phyloP scores from a whole-genome alignment of 2,329 filamentous ascomycete species.

The Diaporthe destruens region DNA sequence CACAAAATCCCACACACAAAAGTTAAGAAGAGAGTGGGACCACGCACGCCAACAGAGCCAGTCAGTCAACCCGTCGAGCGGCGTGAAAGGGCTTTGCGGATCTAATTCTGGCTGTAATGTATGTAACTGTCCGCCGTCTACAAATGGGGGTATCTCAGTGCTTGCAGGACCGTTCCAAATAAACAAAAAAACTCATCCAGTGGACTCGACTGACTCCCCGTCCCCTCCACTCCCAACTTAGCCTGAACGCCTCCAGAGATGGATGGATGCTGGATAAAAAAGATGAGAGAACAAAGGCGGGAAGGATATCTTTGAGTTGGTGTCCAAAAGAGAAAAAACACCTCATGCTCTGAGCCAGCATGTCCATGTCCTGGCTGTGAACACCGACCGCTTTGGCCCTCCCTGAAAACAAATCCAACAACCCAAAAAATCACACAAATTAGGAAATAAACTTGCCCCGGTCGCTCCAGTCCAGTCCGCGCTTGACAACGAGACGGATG shows the following conservation, averaged over 20 bases:
- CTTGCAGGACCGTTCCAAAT: conserved; percentile 1
- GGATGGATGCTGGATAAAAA: too few species aligned
- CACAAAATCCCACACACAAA: background rate
- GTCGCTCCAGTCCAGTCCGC: background rate
- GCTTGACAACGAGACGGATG: background rate
- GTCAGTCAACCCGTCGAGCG: background rate
- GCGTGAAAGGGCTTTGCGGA: background rate
- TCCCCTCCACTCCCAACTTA: background rate
- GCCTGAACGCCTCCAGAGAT: conserved; percentile 1
- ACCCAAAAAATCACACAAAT: background rate
- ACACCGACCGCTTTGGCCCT: background rate
- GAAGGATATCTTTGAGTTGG: conserved; percentile 24
- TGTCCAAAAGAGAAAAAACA: conserved; percentile 1
- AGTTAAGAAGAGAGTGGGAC: background rate
- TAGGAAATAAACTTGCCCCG: background rate
- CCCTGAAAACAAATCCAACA: background rate
- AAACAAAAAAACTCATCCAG: background rate
- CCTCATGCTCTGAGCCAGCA: too few species aligned
- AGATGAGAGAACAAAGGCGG: background rate
- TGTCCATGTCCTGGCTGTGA: background rate
- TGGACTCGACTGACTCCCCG: too few species aligned
- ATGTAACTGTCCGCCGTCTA: conserved; percentile 15
- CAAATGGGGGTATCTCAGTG: conserved; percentile 23
- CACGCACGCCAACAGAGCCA: background rate
- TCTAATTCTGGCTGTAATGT: background rate